Conservation (phyloP, 2,329 filamentous ascomycete species). For the Alternaria ethzedia region DNA sequence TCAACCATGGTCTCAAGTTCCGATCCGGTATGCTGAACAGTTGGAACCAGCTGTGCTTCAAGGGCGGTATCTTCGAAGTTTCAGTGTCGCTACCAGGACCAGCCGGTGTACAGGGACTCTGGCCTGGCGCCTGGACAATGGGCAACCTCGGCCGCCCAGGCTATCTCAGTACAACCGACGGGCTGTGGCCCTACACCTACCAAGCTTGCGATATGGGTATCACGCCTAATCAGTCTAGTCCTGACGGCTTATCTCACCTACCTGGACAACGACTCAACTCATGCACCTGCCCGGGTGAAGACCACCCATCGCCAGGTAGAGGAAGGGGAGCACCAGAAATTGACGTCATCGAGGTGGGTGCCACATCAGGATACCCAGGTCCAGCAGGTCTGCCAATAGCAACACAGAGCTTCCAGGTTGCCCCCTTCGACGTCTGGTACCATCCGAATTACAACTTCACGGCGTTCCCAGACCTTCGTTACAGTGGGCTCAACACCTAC, state of each 20-base stretch:
- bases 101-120: slow-evolving; percentile 56
- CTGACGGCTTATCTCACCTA: slow-evolving; percentile 52
- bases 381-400: slow-evolving; percentile 50
- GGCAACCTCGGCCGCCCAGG: slow-evolving; percentile 62
- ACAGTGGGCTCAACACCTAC: slow-evolving; percentile 60
- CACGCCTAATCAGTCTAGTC: slow-evolving; percentile 56
- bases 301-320: slow-evolving; percentile 56
- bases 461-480: slow-evolving; percentile 57
- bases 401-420: slow-evolving; percentile 58
- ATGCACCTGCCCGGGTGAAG: slow-evolving; percentile 54
- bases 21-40: slow-evolving; percentile 61
- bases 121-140: slow-evolving; percentile 63
- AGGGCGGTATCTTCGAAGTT: slow-evolving; percentile 61
- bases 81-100: slow-evolving; percentile 61
- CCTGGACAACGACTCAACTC: slow-evolving; percentile 55
- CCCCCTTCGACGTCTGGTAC: slow-evolving; percentile 58
- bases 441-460: slow-evolving; percentile 61
- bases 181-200: slow-evolving; percentile 63
- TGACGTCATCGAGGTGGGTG: slow-evolving; percentile 57
- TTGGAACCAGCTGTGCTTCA: slow-evolving; percentile 63
- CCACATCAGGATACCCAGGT: slow-evolving; percentile 45
- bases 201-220: slow-evolving; percentile 58
- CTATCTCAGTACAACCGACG: slow-evolving; percentile 60
- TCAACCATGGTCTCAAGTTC: slow-evolving; percentile 55
- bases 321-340: slow-evolving; percentile 58